Percentiles rank a stretch among this genome's conserved stretches.
Evolutionary conservation across 73 alveolate genomes (phyloP).

Genomic region (Symbiodinium pilosum): DNA sequence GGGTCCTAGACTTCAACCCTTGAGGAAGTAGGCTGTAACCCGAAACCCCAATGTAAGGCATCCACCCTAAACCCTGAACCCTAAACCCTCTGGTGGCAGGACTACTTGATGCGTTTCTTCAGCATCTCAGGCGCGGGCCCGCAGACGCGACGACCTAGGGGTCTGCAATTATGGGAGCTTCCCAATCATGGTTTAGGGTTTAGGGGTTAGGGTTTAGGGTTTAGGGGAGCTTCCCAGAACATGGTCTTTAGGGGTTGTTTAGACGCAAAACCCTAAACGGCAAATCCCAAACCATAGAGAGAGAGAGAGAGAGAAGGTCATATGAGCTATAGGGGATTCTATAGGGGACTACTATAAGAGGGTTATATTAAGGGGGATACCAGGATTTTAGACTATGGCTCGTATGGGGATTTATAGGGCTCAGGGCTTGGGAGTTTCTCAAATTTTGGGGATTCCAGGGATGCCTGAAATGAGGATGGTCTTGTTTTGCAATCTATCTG

Average conservation of each 20-base stretch:
- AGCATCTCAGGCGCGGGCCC: constrained; percentile 63
- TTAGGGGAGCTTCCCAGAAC: not conserved
- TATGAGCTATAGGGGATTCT: not conserved
- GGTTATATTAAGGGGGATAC: too few relatives aligned
- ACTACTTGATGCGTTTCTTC: constrained; percentile 77
- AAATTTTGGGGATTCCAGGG: too few relatives aligned
- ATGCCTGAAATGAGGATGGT: too few relatives aligned
- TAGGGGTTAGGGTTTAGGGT: not conserved
- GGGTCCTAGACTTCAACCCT: too few relatives aligned
- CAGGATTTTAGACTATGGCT: too few relatives aligned
- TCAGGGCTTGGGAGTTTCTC: too few relatives aligned
- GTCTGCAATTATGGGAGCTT: not conserved
- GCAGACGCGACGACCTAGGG: not conserved
- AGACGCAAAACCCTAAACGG: not conserved
- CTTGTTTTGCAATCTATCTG: not conserved
- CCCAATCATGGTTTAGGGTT: not conserved
- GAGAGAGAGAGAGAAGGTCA: too few relatives aligned
- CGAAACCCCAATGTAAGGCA: too few relatives aligned
- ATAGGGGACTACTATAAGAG: too few relatives aligned
- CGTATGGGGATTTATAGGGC: too few relatives aligned
- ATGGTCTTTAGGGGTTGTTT: not conserved
- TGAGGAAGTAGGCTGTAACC: too few relatives aligned
- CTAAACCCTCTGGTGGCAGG: constrained; percentile 23
- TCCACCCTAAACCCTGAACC: not conserved
- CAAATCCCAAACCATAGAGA: not conserved